Evolutionary conservation across 139 green algal species (phyloP), one percentile per base, ranked within the genome.

Genomic region (Spirogloea muscicola): DNA sequence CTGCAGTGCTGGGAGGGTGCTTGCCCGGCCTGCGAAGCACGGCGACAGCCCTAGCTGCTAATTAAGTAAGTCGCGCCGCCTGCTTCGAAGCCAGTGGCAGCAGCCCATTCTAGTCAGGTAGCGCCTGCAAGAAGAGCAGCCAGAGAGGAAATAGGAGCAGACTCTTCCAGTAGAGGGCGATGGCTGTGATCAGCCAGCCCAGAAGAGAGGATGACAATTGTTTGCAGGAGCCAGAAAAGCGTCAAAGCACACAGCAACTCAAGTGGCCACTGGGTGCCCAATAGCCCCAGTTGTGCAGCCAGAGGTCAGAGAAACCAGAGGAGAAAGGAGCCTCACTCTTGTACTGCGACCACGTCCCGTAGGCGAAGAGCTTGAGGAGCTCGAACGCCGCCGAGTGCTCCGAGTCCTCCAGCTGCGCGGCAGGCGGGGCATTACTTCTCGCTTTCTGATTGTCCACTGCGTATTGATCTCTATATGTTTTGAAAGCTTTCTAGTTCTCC

Each of bases 261-360:
- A 9, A 38, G 55, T 13, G 13, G 55, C 21, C 21, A 31, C 46
- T 21, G n/a, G 21, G 46, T 55, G 21, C 46, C n/a, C 21, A 55
- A 21, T 55, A 21, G 46, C 21, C 21, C n/a, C n/a, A 55, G 46
- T n/a, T n/a, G n/a, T n/a, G n/a, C n/a, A n/a, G n/a, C n/a, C n/a
- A n/a, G n/a, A n/a, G n/a, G n/a, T n/a, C n/a, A 21, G 46, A 55
- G n/a, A 55, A 21, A 31, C n/a, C n/a, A 21, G 21, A 31, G 21
- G 21, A 21, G 46, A 5, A 9, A 63, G 16, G 7, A 9, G 9
- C 66, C 72, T 41, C 49, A 91, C 90, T 83, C 72, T 78, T 81
- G 66, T 95, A 96, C 1, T 93, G 87, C 0, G 70, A 2, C 85
- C 85, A 95, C 0, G 86, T 94, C 21, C 92, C 91, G 58, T 93